Conservation (phyloP, 805 yeast genomes). For the Teunomyces pallodes region DNA sequence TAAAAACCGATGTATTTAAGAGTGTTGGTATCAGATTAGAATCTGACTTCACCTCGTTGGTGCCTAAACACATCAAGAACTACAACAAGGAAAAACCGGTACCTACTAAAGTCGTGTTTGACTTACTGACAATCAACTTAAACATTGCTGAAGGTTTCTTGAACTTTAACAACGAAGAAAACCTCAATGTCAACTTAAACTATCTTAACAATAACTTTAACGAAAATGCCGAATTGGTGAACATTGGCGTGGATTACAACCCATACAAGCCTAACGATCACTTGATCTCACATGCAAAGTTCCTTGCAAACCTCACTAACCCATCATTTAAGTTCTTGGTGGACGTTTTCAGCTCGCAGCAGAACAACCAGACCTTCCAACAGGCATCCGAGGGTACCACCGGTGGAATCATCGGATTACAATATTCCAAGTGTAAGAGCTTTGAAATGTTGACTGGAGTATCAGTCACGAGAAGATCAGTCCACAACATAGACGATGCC, state of each 20-base stretch:
- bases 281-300: slow-evolving; percentile 43
- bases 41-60: slow-evolving; percentile 31
- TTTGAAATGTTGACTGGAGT: slow-evolving; percentile 48
- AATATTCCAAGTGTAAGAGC: slow-evolving; percentile 26
- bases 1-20: slow-evolving; percentile 46
- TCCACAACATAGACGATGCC: slow-evolving; percentile 48
- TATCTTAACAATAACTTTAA: slow-evolving; percentile 44
- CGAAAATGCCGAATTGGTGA: slow-evolving; percentile 53
- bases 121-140: slow-evolving; percentile 37
- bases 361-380: slow-evolving; percentile 50
- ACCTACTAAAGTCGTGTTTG: slow-evolving; percentile 45
- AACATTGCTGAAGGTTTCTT: slow-evolving; percentile 34
- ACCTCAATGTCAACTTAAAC: slow-evolving; percentile 35
- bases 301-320: slow-evolving; percentile 45
- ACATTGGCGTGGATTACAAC: slow-evolving; percentile 46
- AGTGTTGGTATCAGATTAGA: slow-evolving; percentile 40
- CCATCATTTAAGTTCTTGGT: slow-evolving; percentile 43
- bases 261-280: slow-evolving; percentile 51
- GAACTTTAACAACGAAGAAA: slow-evolving; percentile 37
- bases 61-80: slow-evolving; percentile 22
- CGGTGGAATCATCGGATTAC: slow-evolving; percentile 52
- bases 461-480: slow-evolving; percentile 55
- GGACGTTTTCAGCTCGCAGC: slow-evolving; percentile 31
- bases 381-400: slow-evolving; percentile 53
- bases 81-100: slow-evolving; percentile 40